Base-by-base conservation (phyloP, 306 rosid genomes). In the Phaseolus lunatus region DNA sequence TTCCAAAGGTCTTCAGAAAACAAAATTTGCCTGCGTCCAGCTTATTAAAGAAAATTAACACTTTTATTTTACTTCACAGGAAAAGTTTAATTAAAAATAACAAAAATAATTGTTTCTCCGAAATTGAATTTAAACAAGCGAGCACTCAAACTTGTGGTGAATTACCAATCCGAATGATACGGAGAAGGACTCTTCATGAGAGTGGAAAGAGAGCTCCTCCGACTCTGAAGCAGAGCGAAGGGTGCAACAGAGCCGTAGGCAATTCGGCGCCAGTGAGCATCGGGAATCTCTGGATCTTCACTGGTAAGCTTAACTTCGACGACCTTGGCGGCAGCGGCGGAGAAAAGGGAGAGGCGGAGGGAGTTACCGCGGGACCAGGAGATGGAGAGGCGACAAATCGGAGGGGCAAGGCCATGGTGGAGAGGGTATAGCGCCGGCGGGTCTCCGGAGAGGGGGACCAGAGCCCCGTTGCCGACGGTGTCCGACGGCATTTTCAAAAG, bases 331-430 rank as follows among this genome's bases (percentile, higher is more conserved):
- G 90, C 92, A 0, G 29, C 68, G 16, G 77, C 79, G 0, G 66
- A 75, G 67, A 92, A 88, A 37, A 90, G 84, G 18, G 98, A 88
- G 69, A 95, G 87, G 68, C 92, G 92, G 53, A 95, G 90, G 24
- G 92, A 80, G 80, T 89, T 92, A 77, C 96, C 98, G 73, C 87
- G 87, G 72, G 90, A 83, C 97, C 97, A 95, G 68, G 96, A 95
- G 54, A 95, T 77, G 72, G 96, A 81, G 29, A 90, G 54, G 76
- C 95, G 87, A 77, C 88, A 83, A 70, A 92, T 72, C 13, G 98
- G 95, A 76, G 92, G 85, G 69, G 82, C 45, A 41, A 92, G 85
- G 58, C 86, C 91, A 10, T 95, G 97, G 81, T 75, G 86, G 24
- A 95, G 82, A 6, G 93, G 84, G 76, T 88, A 88, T 22, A 87